Percentiles rank a stretch among this genome's conserved stretches.
Evolutionary conservation across 108 stramenopile genomes (phyloP).

Genomic region (Cylindrotheca closterium): DNA sequence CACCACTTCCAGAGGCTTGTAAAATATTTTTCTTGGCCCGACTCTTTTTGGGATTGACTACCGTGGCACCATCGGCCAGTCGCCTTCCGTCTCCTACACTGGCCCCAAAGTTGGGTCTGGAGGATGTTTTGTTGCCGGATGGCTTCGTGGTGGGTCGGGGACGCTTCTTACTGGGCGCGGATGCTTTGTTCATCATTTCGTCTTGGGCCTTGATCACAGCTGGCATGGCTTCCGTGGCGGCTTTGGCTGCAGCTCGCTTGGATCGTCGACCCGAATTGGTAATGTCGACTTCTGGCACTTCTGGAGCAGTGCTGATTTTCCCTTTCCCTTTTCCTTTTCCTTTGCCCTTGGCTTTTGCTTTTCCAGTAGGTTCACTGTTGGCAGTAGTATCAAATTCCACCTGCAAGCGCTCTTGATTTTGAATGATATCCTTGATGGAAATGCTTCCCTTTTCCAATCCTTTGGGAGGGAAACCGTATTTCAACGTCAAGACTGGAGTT

Average conservation of each 20-base stretch:
- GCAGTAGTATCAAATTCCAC: slow-evolving; percentile 42
- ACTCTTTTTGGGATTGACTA: slow-evolving; percentile 17
- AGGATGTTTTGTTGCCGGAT: neutral
- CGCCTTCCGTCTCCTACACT: slow-evolving; percentile 43
- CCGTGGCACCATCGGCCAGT: slow-evolving; percentile 40
- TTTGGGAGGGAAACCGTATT: slow-evolving; percentile 64
- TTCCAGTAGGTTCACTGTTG: neutral
- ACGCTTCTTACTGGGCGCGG: slow-evolving; percentile 11
- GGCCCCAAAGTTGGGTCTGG: slow-evolving; percentile 21
- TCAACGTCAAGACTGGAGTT: slow-evolving; percentile 7
- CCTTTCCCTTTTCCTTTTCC: slow-evolving; percentile 8
- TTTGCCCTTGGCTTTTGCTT: neutral
- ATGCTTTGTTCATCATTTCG: slow-evolving; percentile 35
- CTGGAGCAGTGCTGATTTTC: slow-evolving; percentile 1
- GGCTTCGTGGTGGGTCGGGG: neutral
- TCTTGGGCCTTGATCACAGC: slow-evolving; percentile 68
- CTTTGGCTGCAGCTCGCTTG: slow-evolving; percentile 57
- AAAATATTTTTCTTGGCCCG: neutral
- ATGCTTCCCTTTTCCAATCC: slow-evolving; percentile 14
- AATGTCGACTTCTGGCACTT: neutral
- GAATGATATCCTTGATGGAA: slow-evolving; percentile 22
- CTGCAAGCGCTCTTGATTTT: slow-evolving; percentile 53
- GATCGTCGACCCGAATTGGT: slow-evolving; percentile 12
- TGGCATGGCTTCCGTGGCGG: slow-evolving; percentile 53
- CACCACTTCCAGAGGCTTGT: slow-evolving; percentile 20